Percentiles rank a stretch among this genome's conserved stretches.
These are phyloP conservation scores for Colletotrichum orchidophilum DNA, from an alignment of 2,329 filamentous ascomycete species.

Conservation along the genomic window DNA sequence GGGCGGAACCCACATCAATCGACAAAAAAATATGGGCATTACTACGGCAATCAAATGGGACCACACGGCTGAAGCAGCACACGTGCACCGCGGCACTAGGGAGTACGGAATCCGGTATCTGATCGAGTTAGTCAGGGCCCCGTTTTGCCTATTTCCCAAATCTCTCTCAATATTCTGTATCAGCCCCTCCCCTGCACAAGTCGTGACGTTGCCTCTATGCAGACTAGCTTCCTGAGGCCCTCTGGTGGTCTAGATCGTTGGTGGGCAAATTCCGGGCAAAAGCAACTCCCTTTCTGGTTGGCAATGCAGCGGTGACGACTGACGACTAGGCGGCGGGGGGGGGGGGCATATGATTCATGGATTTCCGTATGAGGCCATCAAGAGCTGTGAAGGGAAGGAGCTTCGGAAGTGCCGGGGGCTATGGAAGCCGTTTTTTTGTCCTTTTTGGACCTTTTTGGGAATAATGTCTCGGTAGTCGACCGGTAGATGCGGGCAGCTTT, in stretches of 20 bases:
- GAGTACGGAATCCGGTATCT: not conserved
- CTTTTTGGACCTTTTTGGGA: not conserved
- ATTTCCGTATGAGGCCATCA: not conserved
- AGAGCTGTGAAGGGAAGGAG: not conserved
- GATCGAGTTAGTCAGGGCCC: slow-evolving; percentile 13
- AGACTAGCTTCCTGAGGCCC: slow-evolving; percentile 3
- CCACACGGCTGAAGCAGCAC: slow-evolving; percentile 1
- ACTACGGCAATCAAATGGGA: too few relatives aligned
- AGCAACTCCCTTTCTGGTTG: not conserved
- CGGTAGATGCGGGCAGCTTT: not conserved
- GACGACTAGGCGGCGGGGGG: too few relatives aligned
- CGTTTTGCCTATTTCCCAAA: not conserved
- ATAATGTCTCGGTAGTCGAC: not conserved
- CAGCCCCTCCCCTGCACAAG: too few relatives aligned
- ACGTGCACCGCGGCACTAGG: slow-evolving; percentile 16
- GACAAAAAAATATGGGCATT: not conserved
- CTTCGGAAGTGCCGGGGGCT: not conserved
- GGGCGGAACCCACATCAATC: slow-evolving; percentile 8
- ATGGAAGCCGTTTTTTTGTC: not conserved
- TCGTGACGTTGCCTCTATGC: too few relatives aligned
- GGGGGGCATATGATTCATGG: too few relatives aligned
- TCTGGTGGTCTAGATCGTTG: not conserved
- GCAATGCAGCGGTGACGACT: not conserved
- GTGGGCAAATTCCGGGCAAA: not conserved
- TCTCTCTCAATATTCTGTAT: not conserved